Evolutionary conservation across 306 rosid genomes (phyloP), one percentile per base, ranked within the genome.

Genomic region (Abrus precatorius): DNA sequence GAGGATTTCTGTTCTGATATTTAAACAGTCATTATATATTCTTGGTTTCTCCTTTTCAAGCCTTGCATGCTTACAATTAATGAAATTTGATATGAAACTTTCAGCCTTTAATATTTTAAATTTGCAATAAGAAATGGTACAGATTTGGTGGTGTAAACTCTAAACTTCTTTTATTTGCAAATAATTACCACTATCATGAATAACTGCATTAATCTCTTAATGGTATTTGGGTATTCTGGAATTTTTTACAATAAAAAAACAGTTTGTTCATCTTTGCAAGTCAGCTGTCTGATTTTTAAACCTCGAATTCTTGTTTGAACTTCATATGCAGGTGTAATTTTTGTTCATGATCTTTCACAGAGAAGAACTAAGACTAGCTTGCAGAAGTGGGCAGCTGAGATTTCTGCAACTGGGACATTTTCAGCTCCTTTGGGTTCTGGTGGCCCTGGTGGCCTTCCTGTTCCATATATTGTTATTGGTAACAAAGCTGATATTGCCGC

Each of bases 321-420:
- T 85, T 73, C 77, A 72, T 87, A 52, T 80, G 83, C 88, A 96
- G 99, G 99, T 86, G 90, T 96, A 74, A 89, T 96, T 83, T 93
- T 96, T 90, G 99, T 96, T 88, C 99, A 96, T 3, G 99, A 96
- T 87, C 99, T 96, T 77, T 93, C 97, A 34, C 98, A 96, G 78
- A 92, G 97, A 87, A 90, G 98, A 86, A 93, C 98, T 6, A 96
- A 96, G 88, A 55, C 97, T 72, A 87, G 97, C 91, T 84, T 96
- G 90, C 97, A 90, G 89, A 96, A 92, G 79, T 86, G 99, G 98
- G 99, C 97, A 48, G 84, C 91, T 61, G 99, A 93, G 91, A 92
- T 96, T 80, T 82, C 97, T 80, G 89, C 90, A 66, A 84, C 90
- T 75, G 99, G 99, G 85, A 87, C 97, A 75, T 96, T 96, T 89